Conservation (phyloP, 106 monocot genomes). For the Acanthochlamys bracteata region DNA sequence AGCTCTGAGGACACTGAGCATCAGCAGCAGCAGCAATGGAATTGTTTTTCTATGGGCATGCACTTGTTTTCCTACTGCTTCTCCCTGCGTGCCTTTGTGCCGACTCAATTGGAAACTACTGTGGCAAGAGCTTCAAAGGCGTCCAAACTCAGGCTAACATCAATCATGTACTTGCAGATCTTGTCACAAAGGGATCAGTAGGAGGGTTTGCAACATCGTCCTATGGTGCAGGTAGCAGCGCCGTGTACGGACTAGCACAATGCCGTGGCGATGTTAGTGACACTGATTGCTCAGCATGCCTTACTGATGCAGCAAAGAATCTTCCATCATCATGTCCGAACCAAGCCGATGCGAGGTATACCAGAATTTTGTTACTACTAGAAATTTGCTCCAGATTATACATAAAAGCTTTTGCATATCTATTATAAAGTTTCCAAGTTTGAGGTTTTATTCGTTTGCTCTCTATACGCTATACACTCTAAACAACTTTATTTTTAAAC, state of each 20-base stretch:
- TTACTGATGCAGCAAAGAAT: constrained; percentile 18
- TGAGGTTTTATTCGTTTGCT: neutral
- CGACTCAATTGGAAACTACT: constrained; percentile 25
- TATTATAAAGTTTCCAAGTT: too few relatives aligned
- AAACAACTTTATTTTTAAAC: neutral
- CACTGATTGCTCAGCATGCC: constrained; percentile 29
- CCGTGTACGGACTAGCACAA: constrained; percentile 34
- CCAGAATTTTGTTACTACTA: too few relatives aligned
- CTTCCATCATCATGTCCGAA: constrained; percentile 20
- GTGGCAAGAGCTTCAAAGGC: constrained; percentile 12
- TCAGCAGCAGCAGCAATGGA: too few relatives aligned
- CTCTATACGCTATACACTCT: neutral
- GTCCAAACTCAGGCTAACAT: constrained; percentile 12
- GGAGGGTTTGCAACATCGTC: constrained; percentile 20
- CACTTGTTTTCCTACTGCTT: constrained; percentile 24
- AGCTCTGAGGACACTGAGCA: too few relatives aligned
- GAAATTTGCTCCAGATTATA: too few relatives aligned
- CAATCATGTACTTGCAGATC: constrained; percentile 21
- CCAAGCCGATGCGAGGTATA: constrained; percentile 14
- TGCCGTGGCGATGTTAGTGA: constrained; percentile 33
- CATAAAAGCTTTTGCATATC: too few relatives aligned
- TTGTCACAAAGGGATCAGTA: constrained; percentile 17
- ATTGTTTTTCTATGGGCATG: too few relatives aligned
- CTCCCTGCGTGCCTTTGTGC: constrained; percentile 7
- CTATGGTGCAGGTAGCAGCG: constrained; percentile 1